Evolutionary conservation across 305 asterid species (phyloP), one percentile per base, ranked within the genome.

Genomic region (Plantago lanceolata): DNA sequence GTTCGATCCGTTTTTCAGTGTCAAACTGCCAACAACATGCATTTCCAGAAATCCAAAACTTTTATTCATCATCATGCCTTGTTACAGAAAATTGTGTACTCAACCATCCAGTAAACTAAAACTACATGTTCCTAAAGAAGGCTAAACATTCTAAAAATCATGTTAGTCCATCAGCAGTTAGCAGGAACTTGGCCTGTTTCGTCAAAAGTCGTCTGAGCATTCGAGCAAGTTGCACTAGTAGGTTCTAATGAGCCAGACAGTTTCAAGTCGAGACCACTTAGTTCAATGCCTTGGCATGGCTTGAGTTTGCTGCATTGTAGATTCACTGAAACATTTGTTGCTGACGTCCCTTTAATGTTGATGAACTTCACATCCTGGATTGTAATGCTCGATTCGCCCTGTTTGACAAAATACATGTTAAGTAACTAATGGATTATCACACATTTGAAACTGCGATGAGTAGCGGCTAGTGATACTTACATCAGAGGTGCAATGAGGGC

Each of bases 181-280:
- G 15, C 12, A 2, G 73, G 73, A 35, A 45, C 57, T 64, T 63
- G 60, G 4, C n/a, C 6, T 13, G 12, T 0, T 12, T 68, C 73
- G 0, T 8, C 12, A 63, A 73, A 73, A 3, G 26, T 18, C 3
- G 3, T 35, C 8, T 44, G 6, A 37, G 57, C 70, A 37, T 59
- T 63, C 37, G 63, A 31, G 53, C 78, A 73, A 5, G 37, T 58
- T 4, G 73, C 73, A 16, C 8, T 53, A 2, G 78, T 51, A n/a
- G 61, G 64, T 33, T 15, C 43, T 40, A 61, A 54, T 6, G 52
- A 14, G 4, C 64, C 72, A 40, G 26, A 5, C 18, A 12, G 2
- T 26, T 19, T 64, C 26, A 68, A 4, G 51, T 73, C 24, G 14
- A 73, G 61, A 8, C 40, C 78, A n/a, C 35, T 14, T 16, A 72